These are phyloP conservation scores for Colletotrichum coccodes DNA, from an alignment of 2,329 filamentous ascomycete species.

Conservation along the genomic window DNA sequence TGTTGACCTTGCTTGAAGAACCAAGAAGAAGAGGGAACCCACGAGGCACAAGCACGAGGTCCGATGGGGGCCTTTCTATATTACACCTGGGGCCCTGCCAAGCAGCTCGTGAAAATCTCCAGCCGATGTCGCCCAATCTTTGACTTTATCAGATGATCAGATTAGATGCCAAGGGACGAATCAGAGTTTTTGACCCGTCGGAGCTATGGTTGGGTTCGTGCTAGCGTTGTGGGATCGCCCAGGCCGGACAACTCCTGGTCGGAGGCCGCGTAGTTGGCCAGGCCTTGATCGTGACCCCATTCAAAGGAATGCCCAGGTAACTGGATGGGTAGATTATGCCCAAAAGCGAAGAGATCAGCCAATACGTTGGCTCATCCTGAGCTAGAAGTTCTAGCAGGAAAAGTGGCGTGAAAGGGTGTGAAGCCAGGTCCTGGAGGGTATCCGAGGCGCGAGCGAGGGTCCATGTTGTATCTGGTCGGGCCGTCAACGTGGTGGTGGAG, in stretches of 20 bases:
- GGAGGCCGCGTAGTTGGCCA: slow-evolving; percentile 28
- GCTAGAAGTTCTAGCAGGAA: background rate
- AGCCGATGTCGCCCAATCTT: slow-evolving; percentile 29
- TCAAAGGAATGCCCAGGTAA: slow-evolving; percentile 7
- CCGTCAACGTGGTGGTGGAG: slow-evolving; percentile 20
- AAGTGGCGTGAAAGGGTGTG: slow-evolving; percentile 22
- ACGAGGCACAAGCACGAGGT: background rate
- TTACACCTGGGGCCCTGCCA: slow-evolving; percentile 4
- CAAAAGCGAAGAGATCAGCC: slow-evolving; percentile 16
- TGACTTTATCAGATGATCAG: slow-evolving; percentile 32
- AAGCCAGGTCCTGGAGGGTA: background rate
- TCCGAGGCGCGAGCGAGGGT: background rate
- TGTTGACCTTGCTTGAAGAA: slow-evolving; percentile 25
- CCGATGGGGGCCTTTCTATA: slow-evolving; percentile 15
- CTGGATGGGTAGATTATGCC: background rate
- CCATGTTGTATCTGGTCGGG: slow-evolving; percentile 18
- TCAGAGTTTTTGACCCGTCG: background rate
- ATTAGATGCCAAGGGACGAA: slow-evolving; percentile 28
- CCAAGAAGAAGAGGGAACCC: slow-evolving; percentile 5
- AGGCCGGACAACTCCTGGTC: slow-evolving; percentile 12
- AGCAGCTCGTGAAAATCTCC: background rate
- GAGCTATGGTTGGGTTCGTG: slow-evolving; percentile 30
- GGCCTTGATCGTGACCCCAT: slow-evolving; percentile 8
- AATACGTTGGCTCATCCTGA: slow-evolving; percentile 5
- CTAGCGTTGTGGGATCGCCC: slow-evolving; percentile 29